Evolutionary conservation across 208 protist species (phyloP).

Genomic region (Leishmania tarentolae): DNA sequence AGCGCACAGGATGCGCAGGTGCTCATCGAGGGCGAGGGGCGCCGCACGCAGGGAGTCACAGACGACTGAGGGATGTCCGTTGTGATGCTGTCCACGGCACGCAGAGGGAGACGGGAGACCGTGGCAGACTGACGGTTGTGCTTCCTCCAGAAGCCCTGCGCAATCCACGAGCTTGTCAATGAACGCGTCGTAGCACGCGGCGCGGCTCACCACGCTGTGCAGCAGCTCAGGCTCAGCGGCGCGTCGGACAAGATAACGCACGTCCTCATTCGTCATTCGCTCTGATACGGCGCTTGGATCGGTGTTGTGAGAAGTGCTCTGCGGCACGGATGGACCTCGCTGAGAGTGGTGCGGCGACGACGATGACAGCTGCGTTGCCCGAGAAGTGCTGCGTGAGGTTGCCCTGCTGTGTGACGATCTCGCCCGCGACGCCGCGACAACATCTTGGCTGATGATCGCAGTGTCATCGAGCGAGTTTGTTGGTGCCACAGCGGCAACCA

Average conservation of each 20-base stretch:
- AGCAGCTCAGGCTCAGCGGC: constrained; percentile 20
- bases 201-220: constrained; percentile 4
- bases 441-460: constrained; percentile 60
- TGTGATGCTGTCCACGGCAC: constrained; percentile 14
- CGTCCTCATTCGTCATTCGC: constrained; percentile 18
- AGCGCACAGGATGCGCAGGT: constrained; percentile 43
- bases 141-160: constrained; percentile 20
- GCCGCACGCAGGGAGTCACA: not conserved
- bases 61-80: constrained; percentile 1
- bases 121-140: constrained; percentile 5
- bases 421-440: constrained; percentile 47
- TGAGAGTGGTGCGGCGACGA: constrained; percentile 6
- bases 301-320: not conserved
- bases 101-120: constrained; percentile 20
- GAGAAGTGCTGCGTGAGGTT: constrained; percentile 18
- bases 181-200: constrained; percentile 20
- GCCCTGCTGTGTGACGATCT: constrained; percentile 25
- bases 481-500: constrained; percentile 49
- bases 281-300: not conserved
- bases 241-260: constrained; percentile 15
- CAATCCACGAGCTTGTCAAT: constrained; percentile 16
- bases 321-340: constrained; percentile 4
- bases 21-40: constrained; percentile 20
- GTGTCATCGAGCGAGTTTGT: constrained; percentile 41
- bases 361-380: not conserved